These are phyloP conservation scores for Pythium grandisporangium DNA, from an alignment of 352 stramenopile species.

Conservation along the genomic window DNA sequence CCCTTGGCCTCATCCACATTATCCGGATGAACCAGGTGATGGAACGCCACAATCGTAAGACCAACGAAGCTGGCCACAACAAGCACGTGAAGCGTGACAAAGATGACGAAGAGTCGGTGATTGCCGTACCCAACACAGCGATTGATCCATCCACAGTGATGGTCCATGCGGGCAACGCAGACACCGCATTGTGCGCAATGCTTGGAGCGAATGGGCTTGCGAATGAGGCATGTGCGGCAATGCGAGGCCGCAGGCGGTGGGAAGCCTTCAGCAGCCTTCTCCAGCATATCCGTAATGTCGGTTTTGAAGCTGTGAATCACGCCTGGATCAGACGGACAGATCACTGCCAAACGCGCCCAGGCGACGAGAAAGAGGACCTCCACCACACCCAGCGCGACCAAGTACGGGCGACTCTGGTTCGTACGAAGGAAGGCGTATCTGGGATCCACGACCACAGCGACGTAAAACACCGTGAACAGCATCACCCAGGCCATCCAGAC, in stretches of 20 bases:
- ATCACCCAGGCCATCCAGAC: constrained; percentile 69
- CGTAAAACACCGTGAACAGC: constrained; percentile 60
- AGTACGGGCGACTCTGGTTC: constrained; percentile 18
- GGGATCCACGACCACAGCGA: constrained; percentile 46
- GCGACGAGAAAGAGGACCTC: constrained; percentile 37
- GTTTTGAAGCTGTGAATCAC: constrained; percentile 35
- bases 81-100: constrained; percentile 60
- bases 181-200: constrained; percentile 71
- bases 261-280: constrained; percentile 28
- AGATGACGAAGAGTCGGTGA: constrained; percentile 70
- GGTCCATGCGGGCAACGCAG: constrained; percentile 78
- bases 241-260: constrained; percentile 31
- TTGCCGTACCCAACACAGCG: constrained; percentile 73
- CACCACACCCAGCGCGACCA: constrained; percentile 26
- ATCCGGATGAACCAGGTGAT: constrained; percentile 19
- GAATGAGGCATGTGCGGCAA: constrained; percentile 62
- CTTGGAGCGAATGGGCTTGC: constrained; percentile 70
- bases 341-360: constrained; percentile 42
- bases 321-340: constrained; percentile 49
- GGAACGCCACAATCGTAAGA: constrained; percentile 22
- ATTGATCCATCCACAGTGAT: constrained; percentile 86
- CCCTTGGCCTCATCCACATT: constrained; percentile 7
- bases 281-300: constrained; percentile 46
- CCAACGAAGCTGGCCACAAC: constrained; percentile 34
- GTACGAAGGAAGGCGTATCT: constrained; percentile 30